Evolutionary conservation across 805 yeast species (phyloP).

Genomic region (Saccharomycopsis sp.): DNA sequence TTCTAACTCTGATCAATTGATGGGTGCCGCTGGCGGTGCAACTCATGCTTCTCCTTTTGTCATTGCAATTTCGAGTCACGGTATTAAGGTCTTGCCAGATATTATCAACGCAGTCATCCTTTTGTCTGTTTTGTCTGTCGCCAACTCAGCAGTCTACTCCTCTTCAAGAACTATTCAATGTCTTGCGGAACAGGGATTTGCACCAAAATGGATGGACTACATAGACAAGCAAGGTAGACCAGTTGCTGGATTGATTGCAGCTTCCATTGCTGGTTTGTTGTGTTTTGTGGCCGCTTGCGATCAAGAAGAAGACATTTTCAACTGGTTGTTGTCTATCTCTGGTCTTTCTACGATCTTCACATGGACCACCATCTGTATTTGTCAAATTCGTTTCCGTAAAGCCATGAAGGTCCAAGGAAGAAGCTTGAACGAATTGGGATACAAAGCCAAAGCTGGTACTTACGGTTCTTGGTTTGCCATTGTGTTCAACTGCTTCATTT

Average conservation of each 20-base stretch:
- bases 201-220: slow-evolving; percentile 46
- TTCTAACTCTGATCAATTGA: slow-evolving; percentile 35
- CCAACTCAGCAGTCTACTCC: slow-evolving; percentile 49
- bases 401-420: slow-evolving; percentile 52
- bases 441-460: slow-evolving; percentile 44
- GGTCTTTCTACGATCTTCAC: slow-evolving; percentile 59
- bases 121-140: slow-evolving; percentile 52
- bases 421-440: slow-evolving; percentile 45
- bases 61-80: slow-evolving; percentile 49
- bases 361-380: slow-evolving; percentile 51
- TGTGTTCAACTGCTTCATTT: slow-evolving; percentile 40
- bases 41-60: slow-evolving; percentile 61
- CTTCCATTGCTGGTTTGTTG: slow-evolving; percentile 51
- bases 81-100: slow-evolving; percentile 52
- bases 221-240: slow-evolving; percentile 59
- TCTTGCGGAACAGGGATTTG: slow-evolving; percentile 53
- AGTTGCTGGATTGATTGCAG: slow-evolving; percentile 43
- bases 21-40: slow-evolving; percentile 37
- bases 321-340: slow-evolving; percentile 58
- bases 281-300: slow-evolving; percentile 61
- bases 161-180: slow-evolving; percentile 46
- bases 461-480: slow-evolving; percentile 51
- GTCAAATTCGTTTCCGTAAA: slow-evolving; percentile 52
- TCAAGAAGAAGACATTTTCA: slow-evolving; percentile 50
- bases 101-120: slow-evolving; percentile 60